A percentile compares a stretch with the other conserved stretches of the same genome.
Conservation (phyloP, 1,284 basidiomycete genomes). For the Boletus albobrunnescens region DNA sequence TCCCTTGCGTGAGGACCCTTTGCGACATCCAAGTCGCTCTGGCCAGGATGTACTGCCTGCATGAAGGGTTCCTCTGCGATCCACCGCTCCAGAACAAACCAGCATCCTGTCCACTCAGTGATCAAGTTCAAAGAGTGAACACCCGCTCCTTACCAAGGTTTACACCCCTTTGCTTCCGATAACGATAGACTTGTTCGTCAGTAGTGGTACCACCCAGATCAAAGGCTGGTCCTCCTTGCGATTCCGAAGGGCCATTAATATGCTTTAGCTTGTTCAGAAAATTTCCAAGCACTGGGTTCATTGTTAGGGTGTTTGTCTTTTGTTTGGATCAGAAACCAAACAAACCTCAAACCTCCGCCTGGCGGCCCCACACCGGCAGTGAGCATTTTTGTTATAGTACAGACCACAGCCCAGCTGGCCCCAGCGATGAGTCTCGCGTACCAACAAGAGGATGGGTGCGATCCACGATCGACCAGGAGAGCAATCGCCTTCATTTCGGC, state of each 20-base stretch:
- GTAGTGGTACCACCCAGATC: conserved; percentile 12
- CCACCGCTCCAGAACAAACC: conserved; percentile 80
- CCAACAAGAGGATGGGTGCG: too few species aligned
- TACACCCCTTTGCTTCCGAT: conserved; percentile 76
- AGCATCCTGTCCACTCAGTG: conserved; percentile 47
- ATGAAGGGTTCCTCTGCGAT: conserved; percentile 58
- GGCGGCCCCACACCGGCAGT: conserved; percentile 5
- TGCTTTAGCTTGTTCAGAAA: conserved; percentile 18
- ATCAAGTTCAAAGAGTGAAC: conserved; percentile 7
- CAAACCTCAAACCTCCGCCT: too few species aligned
- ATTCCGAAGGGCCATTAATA: background rate
- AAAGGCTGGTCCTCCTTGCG: background rate
- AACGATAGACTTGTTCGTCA: conserved; percentile 47
- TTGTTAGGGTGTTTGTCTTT: background rate
- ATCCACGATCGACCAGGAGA: conserved; percentile 30
- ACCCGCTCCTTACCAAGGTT: conserved; percentile 62
- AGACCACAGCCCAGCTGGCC: too few species aligned
- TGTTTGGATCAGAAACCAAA: conserved; percentile 13
- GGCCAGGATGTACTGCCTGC: conserved; percentile 49
- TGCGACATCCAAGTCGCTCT: conserved; percentile 78
- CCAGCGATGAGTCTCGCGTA: too few species aligned
- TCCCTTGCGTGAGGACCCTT: conserved; percentile 55
- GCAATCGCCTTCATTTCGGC: conserved; percentile 29
- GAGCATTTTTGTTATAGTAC: background rate
- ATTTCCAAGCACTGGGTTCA: conserved; percentile 15